These are phyloP conservation scores for Beauveria sp. DNA, from an alignment of 2,329 filamentous ascomycete species.

Conservation along the genomic window DNA sequence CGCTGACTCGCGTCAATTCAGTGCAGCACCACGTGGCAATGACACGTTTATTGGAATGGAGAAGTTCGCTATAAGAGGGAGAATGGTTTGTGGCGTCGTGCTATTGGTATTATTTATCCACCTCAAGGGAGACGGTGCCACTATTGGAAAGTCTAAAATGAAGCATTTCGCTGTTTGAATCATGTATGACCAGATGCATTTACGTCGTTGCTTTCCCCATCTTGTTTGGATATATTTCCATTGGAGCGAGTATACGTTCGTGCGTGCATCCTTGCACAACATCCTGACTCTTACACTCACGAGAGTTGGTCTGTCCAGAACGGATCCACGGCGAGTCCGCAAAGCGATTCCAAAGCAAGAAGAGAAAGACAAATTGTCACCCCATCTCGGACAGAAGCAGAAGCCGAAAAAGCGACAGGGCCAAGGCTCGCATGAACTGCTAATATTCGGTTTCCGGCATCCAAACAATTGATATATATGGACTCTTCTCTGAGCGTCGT, in stretches of 20 bases:
- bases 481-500: neutral
- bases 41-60: neutral
- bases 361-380: neutral
- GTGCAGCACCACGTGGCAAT: neutral
- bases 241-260: neutral
- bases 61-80: neutral
- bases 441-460: neutral
- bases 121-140: constrained; percentile 1
- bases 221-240: neutral
- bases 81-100: constrained; percentile 1
- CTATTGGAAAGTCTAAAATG: neutral
- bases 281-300: neutral
- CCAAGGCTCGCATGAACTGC: neutral
- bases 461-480: neutral
- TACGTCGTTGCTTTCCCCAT: neutral
- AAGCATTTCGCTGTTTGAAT: neutral
- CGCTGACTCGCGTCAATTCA: neutral
- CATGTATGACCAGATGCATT: neutral
- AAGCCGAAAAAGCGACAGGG: neutral
- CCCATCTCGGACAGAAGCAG: neutral
- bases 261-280: neutral
- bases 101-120: constrained; percentile 10
- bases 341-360: neutral
- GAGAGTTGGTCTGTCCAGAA: neutral
- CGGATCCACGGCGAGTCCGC: neutral